Base-by-base conservation (phyloP, 345 rosid species). In the Linum lewisii region DNA sequence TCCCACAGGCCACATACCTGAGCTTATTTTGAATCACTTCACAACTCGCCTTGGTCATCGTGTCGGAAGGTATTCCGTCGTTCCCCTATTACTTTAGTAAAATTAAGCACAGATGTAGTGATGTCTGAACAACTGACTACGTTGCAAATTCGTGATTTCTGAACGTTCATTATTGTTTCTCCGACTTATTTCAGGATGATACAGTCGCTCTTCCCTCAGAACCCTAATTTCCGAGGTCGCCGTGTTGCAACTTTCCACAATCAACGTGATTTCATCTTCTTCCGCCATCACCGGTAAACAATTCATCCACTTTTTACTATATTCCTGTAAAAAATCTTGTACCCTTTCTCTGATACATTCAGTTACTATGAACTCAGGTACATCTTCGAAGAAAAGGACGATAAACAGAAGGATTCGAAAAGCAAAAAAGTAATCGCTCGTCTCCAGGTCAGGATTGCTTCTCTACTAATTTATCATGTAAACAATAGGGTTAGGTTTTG, bases 241-340 rank as follows among this genome's bases (percentile, higher is more conserved):
- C 77, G 96, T 69, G 96, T 94, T 74, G 93, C 81, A 18, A 94
- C 99, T 14, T 90, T 94, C 47, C 97, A 94, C 72, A 94, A 94
- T 76, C 97, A 94, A 75, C 81, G 97, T 1, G 99, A 94, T 72
- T 90, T 85, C 56, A 81, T 94, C 64, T 87, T 94, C 70, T 90
- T 94, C 71, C 75, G 99, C 44, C 99, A 94, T 72, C 99, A 90
- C 63, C 74, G 99, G 97, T 93, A 59, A 21, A 22, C 60, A 29
- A 47, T 66, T 49, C 34, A 21, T n/a, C 47, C 24, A 3, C 24
- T 23, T n/a, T n/a, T 24, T 18, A 4, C 7, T 1, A 23, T 19
- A 54, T 58, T 54, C 16, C 0, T 0, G 7, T 14, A 24, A 18
- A n/a, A n/a, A 19, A 21, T 11, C 26, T 23, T 6, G 26, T 21